Evolutionary conservation across 768 basidiomycete genomes (phyloP), one percentile per base, ranked within the genome.

Genomic region (Amanita subjunquillea): DNA sequence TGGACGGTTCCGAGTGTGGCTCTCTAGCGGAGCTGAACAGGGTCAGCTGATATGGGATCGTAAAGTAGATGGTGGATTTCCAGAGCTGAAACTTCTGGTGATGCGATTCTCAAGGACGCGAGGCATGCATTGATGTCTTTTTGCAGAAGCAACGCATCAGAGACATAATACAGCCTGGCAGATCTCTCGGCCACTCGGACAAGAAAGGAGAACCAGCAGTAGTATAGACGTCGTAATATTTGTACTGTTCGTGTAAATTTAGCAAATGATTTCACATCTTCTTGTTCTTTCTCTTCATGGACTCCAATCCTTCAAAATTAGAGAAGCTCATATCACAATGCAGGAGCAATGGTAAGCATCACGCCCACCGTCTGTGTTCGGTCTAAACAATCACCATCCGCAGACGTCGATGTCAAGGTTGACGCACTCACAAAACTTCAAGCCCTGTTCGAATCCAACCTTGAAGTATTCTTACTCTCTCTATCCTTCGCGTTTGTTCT

Each of bases 1-100:
- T 22, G 94, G 94, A 39, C 76, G 92, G 41, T 97, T 97, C 67
- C 80, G 94, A 17, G 82, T 96, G 22, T 97, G 94, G 94, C 67
- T 96, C 34, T 76, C 71, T 20, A 58, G 66, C 3, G 70, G 65
- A 10, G 56, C 57, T 3, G 65, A 66, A 15, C 59, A 64, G 3
- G 72, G 80, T 27, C 56, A 66, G 43, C 65, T 92, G 54, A 62
- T 91, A 13, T 96, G 94, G 92, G 93, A 96, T 65, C 73, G 94
- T 56, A 97, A 97, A 62, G 69, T 80, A 22, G 88, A 94, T 64
- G 90, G 89, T 38, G 87, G 90, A 2, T 97, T 97, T 62, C 94
- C 94, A 0, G 94, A 96, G 68, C 70, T 92, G 56, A 94, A 91
- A 66, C 72, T 77, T 22, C 70, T 93, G 62, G 91, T 91, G 62